phyloP scores from a whole-genome alignment of 2,329 filamentous ascomycete genomes.

The Colletotrichum spaethianum region DNA sequence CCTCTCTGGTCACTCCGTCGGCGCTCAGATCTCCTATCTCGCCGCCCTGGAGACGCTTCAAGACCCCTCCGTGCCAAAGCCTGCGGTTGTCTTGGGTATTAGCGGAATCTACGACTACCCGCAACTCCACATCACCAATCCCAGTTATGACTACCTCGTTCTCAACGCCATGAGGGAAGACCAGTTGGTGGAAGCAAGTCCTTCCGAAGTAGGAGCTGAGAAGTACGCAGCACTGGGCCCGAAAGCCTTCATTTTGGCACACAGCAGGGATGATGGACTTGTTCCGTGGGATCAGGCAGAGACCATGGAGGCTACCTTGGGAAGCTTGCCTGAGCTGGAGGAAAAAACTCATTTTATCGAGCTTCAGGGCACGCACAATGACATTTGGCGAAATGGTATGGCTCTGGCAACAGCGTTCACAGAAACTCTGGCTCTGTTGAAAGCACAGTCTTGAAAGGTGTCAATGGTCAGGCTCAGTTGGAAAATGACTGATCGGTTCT shows the following conservation, averaged over 20 bases:
- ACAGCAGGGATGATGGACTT: conserved; percentile 29
- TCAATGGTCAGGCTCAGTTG: no score
- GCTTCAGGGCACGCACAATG: conserved; percentile 25
- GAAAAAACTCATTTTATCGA: conserved; percentile 9
- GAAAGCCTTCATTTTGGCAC: conserved; percentile 21
- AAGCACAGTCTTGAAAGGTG: neutral
- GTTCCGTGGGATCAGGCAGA: conserved; percentile 32
- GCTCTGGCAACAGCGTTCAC: conserved; percentile 25
- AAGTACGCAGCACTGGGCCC: conserved; percentile 5
- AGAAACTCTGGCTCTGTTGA: neutral
- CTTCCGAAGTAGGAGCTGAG: conserved; percentile 56
- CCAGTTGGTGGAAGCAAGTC: conserved; percentile 62
- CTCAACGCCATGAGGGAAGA: conserved; percentile 72
- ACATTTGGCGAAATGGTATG: conserved; percentile 22
- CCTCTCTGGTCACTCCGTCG: conserved; percentile 34
- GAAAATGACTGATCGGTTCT: no score
- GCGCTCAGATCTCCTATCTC: conserved; percentile 31
- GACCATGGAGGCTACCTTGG: conserved; percentile 5
- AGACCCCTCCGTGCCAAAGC: conserved; percentile 45
- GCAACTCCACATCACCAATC: conserved; percentile 62
- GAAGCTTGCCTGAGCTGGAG: neutral
- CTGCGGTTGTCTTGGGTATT: conserved; percentile 69
- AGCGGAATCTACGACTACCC: conserved; percentile 78
- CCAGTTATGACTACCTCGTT: conserved; percentile 72
- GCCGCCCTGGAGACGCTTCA: conserved; percentile 10